phyloP scores from a whole-genome alignment of 116 monocot genomes.

The Cymodocea nodosa region DNA sequence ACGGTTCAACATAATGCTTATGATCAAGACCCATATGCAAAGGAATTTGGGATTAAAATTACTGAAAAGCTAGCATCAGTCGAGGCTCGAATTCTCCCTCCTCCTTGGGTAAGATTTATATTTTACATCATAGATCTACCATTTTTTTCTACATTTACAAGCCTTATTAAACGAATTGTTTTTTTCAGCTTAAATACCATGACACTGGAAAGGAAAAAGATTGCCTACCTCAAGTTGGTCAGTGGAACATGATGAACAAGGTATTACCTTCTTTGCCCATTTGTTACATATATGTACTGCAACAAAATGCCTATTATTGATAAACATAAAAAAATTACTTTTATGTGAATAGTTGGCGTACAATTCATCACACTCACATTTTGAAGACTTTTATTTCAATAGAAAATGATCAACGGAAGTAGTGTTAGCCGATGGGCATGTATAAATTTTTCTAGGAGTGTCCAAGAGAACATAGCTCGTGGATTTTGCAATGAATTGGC shows the following conservation, averaged over 20 bases:
- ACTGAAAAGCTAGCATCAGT: conserved; percentile 40
- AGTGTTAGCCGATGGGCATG: conserved; percentile 41
- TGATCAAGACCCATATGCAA: conserved; percentile 41
- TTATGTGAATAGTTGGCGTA: not conserved
- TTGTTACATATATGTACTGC: not conserved
- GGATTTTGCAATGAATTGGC: conserved; percentile 44
- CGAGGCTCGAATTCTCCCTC: conserved; percentile 66
- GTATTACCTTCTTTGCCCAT: conserved; percentile 9
- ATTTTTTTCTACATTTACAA: not conserved
- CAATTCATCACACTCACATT: not conserved
- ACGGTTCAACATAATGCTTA: conserved; percentile 54
- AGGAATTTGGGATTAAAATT: conserved; percentile 66
- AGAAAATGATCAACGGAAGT: conserved; percentile 65
- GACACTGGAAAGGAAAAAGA: conserved; percentile 52
- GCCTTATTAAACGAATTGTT: not conserved
- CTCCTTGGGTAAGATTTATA: conserved; percentile 44
- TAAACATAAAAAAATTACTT: not conserved
- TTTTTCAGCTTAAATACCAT: conserved; percentile 54
- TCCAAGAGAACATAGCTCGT: conserved; percentile 33
- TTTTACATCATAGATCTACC: not conserved
- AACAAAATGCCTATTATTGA: too few relatives aligned
- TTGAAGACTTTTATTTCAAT: not conserved
- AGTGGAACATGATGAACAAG: conserved; percentile 83
- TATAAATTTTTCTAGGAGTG: conserved; percentile 45
- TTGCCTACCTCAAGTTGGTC: conserved; percentile 50